Base-by-base conservation (phyloP, 2,329 filamentous ascomycete genomes). In the Podosphaera fusca region DNA sequence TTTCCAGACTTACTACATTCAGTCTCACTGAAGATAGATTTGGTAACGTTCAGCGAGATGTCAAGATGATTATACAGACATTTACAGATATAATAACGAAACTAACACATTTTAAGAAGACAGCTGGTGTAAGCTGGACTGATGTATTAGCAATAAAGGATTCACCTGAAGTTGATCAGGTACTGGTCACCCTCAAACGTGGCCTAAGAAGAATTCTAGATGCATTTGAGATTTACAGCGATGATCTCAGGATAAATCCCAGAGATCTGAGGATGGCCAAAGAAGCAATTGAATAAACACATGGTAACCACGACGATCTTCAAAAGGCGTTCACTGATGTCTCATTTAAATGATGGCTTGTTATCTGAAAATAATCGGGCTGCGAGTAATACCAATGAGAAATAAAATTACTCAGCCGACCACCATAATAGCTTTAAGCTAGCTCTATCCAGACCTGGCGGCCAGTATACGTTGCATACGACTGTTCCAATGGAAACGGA, bases 41-140 rank as follows among this genome's bases (percentile, higher is more conserved):
- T 65, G 90, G 90, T 12, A 85, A 86, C 63, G 90, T 94, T n/a
- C 84, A 94, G 62, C 75, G 81, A 49, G 85, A 92, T 61, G 80
- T 96, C 1, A 79, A 85, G 0, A 71, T 71, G 54, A 82, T 94
- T 58, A 79, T 95, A 55, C 78, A 83, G 52, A 79, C 80, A 1
- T 78, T 94, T 59, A 89, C 86, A 0, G 63, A 68, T 0, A 80
- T 85, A 0, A 81, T 88, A 57, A 75, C 72, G 57, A 80, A 80
- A 61, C 71, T 95, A 2, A 83, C 94, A 64, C 70, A 67, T 1
- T 87, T 94, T 65, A 75, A 80, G 61, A 68, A 68, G 6, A 70
- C 64, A 2, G 71, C 84, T 49, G 74, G 78, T 1, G 69, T 79
- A 2, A 86, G 92, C 68, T 94, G 87, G 87, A 89, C 85, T 1